Evolutionary conservation across 306 rosid species (phyloP).

Genomic region (Vigna trinervia): DNA sequence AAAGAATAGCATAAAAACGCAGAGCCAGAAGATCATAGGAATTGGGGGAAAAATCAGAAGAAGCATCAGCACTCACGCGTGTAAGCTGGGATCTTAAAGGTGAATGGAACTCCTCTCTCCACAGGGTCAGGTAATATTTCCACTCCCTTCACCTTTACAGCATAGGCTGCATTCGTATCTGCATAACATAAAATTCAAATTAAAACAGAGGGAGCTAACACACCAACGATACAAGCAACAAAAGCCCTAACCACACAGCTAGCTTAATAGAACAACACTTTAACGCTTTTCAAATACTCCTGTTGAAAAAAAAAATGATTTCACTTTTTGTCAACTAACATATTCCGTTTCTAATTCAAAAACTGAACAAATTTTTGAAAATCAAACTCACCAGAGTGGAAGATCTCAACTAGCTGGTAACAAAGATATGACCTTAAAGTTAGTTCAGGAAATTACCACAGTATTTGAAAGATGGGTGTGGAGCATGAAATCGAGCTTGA

Average conservation of each 20-base stretch:
- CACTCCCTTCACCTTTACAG: conserved; percentile 70
- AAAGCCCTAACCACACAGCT: no score
- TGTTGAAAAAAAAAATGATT: neutral
- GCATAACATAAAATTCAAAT: conserved; percentile 38
- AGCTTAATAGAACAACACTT: no score
- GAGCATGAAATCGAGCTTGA: conserved; percentile 48
- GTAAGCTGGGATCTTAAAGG: conserved; percentile 78
- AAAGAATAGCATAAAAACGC: neutral
- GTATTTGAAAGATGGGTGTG: conserved; percentile 50
- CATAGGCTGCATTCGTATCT: conserved; percentile 63
- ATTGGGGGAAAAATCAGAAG: neutral
- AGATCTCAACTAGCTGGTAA: neutral
- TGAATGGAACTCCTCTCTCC: conserved; percentile 70
- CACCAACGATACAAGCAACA: neutral
- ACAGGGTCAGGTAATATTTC: conserved; percentile 73
- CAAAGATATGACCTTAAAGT: neutral
- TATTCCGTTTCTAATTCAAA: neutral
- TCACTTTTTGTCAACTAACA: no score
- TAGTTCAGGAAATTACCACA: conserved; percentile 56
- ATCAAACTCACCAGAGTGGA: neutral
- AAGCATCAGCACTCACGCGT: conserved; percentile 51
- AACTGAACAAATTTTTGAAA: neutral
- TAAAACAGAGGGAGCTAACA: neutral
- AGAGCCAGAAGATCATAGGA: neutral
- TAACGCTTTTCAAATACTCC: neutral